Conservation (phyloP, 345 rosid genomes). For the Acer yangbiense region DNA sequence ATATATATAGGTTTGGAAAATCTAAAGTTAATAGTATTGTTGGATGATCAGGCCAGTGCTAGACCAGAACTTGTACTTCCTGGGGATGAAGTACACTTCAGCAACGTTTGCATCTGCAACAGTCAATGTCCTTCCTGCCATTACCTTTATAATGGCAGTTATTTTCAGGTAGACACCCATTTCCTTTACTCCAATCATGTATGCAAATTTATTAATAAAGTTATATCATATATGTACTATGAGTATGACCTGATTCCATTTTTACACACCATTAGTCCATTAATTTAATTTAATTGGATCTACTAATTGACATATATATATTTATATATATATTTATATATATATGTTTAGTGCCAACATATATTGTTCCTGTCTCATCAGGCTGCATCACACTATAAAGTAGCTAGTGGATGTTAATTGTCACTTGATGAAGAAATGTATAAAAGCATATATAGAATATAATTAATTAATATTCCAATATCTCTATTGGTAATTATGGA, state of each 20-base stretch:
- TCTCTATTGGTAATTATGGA: background rate
- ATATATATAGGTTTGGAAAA: no score
- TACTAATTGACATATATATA: background rate
- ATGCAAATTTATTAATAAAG: no score
- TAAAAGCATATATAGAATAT: background rate
- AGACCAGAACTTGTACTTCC: slow-evolving; percentile 80
- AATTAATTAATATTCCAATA: background rate
- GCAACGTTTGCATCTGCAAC: slow-evolving; percentile 82
- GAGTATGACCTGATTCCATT: no score
- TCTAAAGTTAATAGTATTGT: background rate
- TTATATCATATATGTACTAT: no score
- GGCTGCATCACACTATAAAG: background rate
- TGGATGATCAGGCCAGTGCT: slow-evolving; percentile 71
- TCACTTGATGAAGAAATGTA: background rate
- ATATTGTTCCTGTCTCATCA: background rate
- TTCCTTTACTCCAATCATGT: no score
- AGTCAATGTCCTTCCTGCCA: slow-evolving; percentile 78
- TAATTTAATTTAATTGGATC: no score
- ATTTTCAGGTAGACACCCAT: slow-evolving; percentile 60
- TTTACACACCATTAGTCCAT: no score
- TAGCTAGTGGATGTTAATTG: background rate
- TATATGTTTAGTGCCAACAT: background rate
- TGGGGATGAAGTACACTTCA: slow-evolving; percentile 84
- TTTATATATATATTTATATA: no score
- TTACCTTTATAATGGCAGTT: slow-evolving; percentile 83